Conservation (phyloP, 257 asterid species). For the Oldenlandia corymbosa region DNA sequence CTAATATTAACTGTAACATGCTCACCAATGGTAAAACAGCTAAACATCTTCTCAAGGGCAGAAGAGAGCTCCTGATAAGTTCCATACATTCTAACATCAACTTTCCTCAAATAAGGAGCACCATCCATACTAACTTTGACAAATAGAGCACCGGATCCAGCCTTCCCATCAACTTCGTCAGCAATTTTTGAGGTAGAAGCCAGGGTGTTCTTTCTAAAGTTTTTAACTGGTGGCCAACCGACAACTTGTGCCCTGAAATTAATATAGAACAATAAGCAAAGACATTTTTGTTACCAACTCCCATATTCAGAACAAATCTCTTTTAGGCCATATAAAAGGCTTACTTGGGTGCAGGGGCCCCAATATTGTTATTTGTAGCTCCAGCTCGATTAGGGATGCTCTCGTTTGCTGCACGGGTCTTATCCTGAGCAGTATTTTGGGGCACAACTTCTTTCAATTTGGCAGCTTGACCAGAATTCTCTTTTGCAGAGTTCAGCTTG, state of each 20-base stretch:
- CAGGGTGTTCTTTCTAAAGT: conserved; percentile 50
- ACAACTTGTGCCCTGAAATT: conserved; percentile 67
- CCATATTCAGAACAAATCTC: background rate
- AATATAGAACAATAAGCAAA: conserved; percentile 7
- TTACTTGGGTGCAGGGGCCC: conserved; percentile 62
- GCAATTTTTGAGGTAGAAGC: conserved; percentile 42
- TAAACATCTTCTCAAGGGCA: conserved; percentile 72
- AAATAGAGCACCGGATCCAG: conserved; percentile 43
- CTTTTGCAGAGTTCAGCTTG: conserved; percentile 27
- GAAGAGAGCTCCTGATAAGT: conserved; percentile 64
- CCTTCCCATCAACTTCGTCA: conserved; percentile 59
- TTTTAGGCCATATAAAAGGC: conserved; percentile 13
- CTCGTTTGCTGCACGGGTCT: conserved; percentile 24
- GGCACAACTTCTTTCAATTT: conserved; percentile 28
- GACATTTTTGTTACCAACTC: conserved; percentile 8
- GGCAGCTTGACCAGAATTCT: conserved; percentile 27
- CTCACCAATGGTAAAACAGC: conserved; percentile 66
- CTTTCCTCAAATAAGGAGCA: conserved; percentile 71
- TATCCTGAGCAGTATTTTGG: conserved; percentile 28
- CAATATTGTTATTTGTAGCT: conserved; percentile 17
- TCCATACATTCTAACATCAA: conserved; percentile 51
- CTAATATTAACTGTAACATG: background rate
- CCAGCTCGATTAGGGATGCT: conserved; percentile 14
- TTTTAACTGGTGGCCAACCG: conserved; percentile 76
- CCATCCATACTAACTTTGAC: conserved; percentile 80